phyloP scores from a whole-genome alignment of 2,329 filamentous ascomycete genomes.

The Aspergillus pseudonomiae region DNA sequence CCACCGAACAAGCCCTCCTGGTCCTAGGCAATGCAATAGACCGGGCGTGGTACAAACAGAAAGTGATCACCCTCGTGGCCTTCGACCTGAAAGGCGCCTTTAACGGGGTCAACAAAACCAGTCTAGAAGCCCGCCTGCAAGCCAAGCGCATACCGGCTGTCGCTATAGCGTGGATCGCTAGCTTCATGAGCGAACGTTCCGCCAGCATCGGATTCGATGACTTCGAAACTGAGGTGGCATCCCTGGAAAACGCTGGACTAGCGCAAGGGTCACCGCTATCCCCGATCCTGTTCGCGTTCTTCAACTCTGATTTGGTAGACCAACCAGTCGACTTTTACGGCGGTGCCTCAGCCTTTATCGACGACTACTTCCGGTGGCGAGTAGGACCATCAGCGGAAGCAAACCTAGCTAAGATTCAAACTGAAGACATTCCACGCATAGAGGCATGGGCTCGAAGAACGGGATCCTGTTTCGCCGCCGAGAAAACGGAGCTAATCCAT shows the following conservation, averaged over 20 bases:
- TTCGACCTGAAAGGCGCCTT: background rate
- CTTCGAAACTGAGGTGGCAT: constrained; percentile 3
- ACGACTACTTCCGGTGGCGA: constrained; percentile 33
- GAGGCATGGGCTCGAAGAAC: constrained; percentile 28
- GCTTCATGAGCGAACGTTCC: constrained; percentile 21
- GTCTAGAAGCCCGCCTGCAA: background rate
- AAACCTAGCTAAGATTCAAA: constrained; percentile 25
- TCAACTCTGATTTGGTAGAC: constrained; percentile 41
- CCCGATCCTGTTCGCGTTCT: constrained; percentile 40
- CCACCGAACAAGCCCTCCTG: constrained; percentile 47
- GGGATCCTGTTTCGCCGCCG: constrained; percentile 29
- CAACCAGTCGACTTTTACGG: constrained; percentile 21
- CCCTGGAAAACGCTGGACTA: constrained; percentile 17
- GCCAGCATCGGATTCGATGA: constrained; percentile 23
- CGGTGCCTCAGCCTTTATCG: constrained; percentile 34
- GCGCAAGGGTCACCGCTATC: constrained; percentile 36
- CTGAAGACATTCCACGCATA: constrained; percentile 30
- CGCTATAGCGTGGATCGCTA: constrained; percentile 18
- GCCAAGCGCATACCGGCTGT: constrained; percentile 5
- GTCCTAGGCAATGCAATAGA: background rate
- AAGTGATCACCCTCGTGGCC: background rate
- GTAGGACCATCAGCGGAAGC: constrained; percentile 23
- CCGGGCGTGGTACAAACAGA: background rate
- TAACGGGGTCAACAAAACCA: background rate
- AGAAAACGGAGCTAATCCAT: constrained; percentile 36